Percentiles rank a stretch among this genome's conserved stretches.
Conservation (phyloP, 2,329 filamentous ascomycete species). For the Eutypella sp. region DNA sequence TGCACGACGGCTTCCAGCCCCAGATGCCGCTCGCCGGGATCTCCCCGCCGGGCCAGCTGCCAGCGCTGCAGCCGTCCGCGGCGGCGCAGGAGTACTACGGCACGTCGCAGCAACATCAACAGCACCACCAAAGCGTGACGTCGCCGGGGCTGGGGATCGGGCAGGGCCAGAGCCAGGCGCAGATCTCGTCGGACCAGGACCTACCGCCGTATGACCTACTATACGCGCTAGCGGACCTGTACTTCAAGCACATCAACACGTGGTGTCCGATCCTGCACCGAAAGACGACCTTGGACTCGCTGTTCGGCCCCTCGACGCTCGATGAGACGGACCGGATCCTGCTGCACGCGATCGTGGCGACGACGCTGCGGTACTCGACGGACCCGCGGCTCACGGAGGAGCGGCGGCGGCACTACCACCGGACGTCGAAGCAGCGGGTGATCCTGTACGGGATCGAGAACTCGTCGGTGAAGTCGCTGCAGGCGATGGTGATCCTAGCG, state of each 20-base stretch:
- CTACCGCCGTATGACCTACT: slow-evolving; percentile 71
- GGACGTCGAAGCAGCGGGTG: slow-evolving; percentile 78
- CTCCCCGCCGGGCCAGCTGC: slow-evolving; percentile 31
- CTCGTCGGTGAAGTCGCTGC: slow-evolving; percentile 80
- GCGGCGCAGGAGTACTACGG: slow-evolving; percentile 47
- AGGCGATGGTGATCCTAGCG: slow-evolving; percentile 81
- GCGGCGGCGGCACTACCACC: slow-evolving; percentile 69
- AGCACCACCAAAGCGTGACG: slow-evolving; percentile 45
- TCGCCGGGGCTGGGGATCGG: slow-evolving; percentile 54
- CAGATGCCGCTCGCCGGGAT: slow-evolving; percentile 39
- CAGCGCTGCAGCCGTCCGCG: slow-evolving; percentile 32
- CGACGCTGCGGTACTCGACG: slow-evolving; percentile 76
- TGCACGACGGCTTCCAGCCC: slow-evolving; percentile 45
- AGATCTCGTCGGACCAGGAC: slow-evolving; percentile 54
- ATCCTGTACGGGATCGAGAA: slow-evolving; percentile 84
- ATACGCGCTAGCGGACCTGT: slow-evolving; percentile 68
- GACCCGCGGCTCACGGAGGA: slow-evolving; percentile 71
- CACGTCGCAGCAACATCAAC: too few species aligned
- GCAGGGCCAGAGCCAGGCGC: slow-evolving; percentile 40
- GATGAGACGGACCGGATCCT: slow-evolving; percentile 80
- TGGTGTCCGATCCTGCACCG: slow-evolving; percentile 91
- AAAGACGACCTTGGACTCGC: slow-evolving; percentile 71
- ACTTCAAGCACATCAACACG: slow-evolving; percentile 75
- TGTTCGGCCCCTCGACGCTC: slow-evolving; percentile 72
- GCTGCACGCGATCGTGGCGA: slow-evolving; percentile 83